Evolutionary conservation across 2,329 filamentous ascomycete species (phyloP), one percentile per base, ranked within the genome.

Genomic region (Coniella lustricola): DNA sequence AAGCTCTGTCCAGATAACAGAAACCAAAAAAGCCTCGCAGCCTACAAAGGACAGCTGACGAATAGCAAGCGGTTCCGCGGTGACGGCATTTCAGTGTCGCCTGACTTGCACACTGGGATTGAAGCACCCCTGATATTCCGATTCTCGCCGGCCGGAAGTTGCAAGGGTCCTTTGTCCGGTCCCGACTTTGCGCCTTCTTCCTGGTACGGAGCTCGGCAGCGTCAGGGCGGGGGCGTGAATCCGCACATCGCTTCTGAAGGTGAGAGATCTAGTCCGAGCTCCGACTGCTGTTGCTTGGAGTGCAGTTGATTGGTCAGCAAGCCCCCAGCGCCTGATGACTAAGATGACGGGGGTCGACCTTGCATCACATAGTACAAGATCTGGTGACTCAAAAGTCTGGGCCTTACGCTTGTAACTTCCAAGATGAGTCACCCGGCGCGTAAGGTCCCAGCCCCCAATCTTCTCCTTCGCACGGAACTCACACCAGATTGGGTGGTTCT

Each of bases 11-110:
- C 20, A 35, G 25, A 8, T 7, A 13, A 16, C 14, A 16, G 16
- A n/a, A 21, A 8, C n/a, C 16, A n/a, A 34, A 29, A 29, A 29
- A 29, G 13, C 20, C 12, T n/a, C 14, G 44, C 13, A 44, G 34
- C 43, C 50, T 38, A 29, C 35, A 47, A 47, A 41, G 37, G 37
- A 46, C 50, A 52, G 50, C 50, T 52, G 50, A 36, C 47, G 50
- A 52, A 52, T 52, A 43, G 45, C 39, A 34, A 29, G 5, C 5
- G 25, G 5, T 5, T 10, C 5, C 5, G 29, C 10, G 13, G 3
- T 14, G 9, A 7, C 7, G 16, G 20, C 3, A 29, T n/a, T n/a
- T n/a, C n/a, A n/a, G 12, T 33, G 44, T 50, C 50, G 44, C 34
- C 50, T 50, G 47, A 44, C 40, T 40, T 29, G 25, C 10, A 29